Evolutionary conservation across 257 asterid genomes (phyloP).

Genomic region (Penstemon newberryi): DNA sequence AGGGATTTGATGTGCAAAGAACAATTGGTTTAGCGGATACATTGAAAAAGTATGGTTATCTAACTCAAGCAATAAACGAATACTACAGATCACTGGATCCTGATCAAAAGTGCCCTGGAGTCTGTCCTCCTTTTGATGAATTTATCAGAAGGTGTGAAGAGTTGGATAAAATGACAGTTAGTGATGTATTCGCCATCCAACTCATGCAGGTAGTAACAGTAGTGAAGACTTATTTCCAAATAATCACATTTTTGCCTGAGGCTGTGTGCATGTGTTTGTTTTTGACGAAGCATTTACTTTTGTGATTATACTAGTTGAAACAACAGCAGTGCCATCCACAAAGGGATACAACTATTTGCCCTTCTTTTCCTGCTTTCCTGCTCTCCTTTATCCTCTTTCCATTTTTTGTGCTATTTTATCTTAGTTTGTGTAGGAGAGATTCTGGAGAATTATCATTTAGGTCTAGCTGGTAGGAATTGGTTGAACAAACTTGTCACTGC

Average conservation of each 20-base stretch:
- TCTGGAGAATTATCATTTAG: conserved; percentile 1
- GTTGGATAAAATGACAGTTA: conserved; percentile 77
- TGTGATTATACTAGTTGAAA: not conserved
- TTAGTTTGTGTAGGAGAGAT: not conserved
- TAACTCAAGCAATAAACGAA: conserved; percentile 74
- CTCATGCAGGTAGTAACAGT: conserved; percentile 81
- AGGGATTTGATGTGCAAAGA: conserved; percentile 96
- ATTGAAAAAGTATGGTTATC: conserved; percentile 77
- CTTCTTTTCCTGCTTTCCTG: conserved; percentile 4
- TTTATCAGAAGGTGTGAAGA: conserved; percentile 80
- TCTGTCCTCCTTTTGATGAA: conserved; percentile 60
- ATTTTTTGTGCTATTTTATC: not conserved
- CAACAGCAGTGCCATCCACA: not conserved
- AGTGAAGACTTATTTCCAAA: conserved; percentile 3
- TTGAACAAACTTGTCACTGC: not conserved
- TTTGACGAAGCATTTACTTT: conserved; percentile 12
- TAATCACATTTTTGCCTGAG: conserved; percentile 1
- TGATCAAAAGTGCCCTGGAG: conserved; percentile 38
- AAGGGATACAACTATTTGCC: not conserved
- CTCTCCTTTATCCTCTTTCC: conserved; percentile 7
- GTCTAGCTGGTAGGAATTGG: not conserved
- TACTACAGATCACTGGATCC: conserved; percentile 66
- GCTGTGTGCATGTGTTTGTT: conserved; percentile 14
- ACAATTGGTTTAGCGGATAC: conserved; percentile 87
- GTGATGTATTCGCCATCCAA: conserved; percentile 94